phyloP scores from a whole-genome alignment of 805 yeast species.

The Schwanniomyces sp. region DNA sequence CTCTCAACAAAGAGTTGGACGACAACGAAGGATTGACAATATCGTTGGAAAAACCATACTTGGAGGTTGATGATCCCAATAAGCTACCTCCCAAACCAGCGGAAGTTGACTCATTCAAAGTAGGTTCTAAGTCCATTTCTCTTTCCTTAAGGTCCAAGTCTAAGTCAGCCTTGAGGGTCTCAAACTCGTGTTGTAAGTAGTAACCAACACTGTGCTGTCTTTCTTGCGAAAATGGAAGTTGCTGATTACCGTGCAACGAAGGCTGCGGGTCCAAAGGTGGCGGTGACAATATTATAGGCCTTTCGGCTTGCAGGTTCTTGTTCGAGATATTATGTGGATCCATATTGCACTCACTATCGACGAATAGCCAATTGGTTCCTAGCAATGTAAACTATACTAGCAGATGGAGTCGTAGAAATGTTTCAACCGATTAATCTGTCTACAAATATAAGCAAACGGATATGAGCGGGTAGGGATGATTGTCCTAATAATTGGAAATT shows the following conservation, averaged over 20 bases:
- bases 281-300: conserved; percentile 43
- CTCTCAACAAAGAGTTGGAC: conserved; percentile 15
- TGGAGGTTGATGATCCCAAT: conserved; percentile 15
- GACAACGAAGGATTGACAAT: conserved; percentile 7
- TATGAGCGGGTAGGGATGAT: neutral
- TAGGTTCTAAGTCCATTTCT: conserved; percentile 6
- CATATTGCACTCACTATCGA: conserved; percentile 5
- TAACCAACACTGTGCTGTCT: conserved; percentile 46
- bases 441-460: neutral
- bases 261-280: conserved; percentile 33
- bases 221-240: conserved; percentile 4
- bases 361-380: neutral
- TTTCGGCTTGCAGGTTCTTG: conserved; percentile 20
- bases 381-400: neutral
- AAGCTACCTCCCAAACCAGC: conserved; percentile 6
- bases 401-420: neutral
- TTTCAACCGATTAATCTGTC: neutral
- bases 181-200: conserved; percentile 47
- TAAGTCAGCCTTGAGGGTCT: conserved; percentile 45
- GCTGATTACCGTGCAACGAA: conserved; percentile 2
- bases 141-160: conserved; percentile 39
- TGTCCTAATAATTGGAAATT: neutral
- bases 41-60: conserved; percentile 8
- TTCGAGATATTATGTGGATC: conserved; percentile 10
- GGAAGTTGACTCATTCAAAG: conserved; percentile 3